Evolutionary conservation across 2,329 filamentous ascomycete species (phyloP).

Genomic region (Verticillium nubilum): DNA sequence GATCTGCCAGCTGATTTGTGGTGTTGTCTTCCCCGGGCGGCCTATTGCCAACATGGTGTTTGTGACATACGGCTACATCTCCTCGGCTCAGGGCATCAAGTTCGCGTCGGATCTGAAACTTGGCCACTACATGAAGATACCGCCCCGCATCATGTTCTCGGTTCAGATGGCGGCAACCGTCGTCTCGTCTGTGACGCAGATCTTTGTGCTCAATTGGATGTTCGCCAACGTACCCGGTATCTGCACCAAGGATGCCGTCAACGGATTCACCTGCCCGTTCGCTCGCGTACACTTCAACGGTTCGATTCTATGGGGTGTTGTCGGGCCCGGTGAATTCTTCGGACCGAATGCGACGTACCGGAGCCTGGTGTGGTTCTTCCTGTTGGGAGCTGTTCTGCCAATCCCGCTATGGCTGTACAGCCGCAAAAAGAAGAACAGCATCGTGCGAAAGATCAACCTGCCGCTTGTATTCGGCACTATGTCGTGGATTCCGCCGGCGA

Average conservation of each 20-base stretch:
- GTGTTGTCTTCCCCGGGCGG: constrained; percentile 74
- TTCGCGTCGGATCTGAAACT: constrained; percentile 85
- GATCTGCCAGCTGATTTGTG: constrained; percentile 80
- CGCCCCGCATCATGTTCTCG: constrained; percentile 70
- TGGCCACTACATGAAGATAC: constrained; percentile 84
- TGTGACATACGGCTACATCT: constrained; percentile 86
- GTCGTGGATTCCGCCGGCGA: constrained; percentile 82
- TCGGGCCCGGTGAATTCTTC: constrained; percentile 79
- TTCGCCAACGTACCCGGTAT: constrained; percentile 70
- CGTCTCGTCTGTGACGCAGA: constrained; percentile 75
- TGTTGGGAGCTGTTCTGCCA: constrained; percentile 69
- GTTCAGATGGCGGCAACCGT: constrained; percentile 73
- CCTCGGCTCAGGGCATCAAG: constrained; percentile 82
- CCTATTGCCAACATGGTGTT: constrained; percentile 93
- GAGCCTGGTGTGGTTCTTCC: constrained; percentile 75
- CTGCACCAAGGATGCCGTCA: constrained; percentile 74
- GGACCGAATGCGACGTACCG: constrained; percentile 70
- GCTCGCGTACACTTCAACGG: constrained; percentile 88
- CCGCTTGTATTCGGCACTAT: constrained; percentile 79
- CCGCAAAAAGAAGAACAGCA: constrained; percentile 50
- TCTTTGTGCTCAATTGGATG: constrained; percentile 87
- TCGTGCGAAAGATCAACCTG: constrained; percentile 72
- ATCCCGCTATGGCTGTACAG: constrained; percentile 69
- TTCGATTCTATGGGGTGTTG: constrained; percentile 83
- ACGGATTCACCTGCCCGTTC: constrained; percentile 83